Evolutionary conservation across 352 stramenopile genomes (phyloP).

Genomic region (Globisporangium paddicum): DNA sequence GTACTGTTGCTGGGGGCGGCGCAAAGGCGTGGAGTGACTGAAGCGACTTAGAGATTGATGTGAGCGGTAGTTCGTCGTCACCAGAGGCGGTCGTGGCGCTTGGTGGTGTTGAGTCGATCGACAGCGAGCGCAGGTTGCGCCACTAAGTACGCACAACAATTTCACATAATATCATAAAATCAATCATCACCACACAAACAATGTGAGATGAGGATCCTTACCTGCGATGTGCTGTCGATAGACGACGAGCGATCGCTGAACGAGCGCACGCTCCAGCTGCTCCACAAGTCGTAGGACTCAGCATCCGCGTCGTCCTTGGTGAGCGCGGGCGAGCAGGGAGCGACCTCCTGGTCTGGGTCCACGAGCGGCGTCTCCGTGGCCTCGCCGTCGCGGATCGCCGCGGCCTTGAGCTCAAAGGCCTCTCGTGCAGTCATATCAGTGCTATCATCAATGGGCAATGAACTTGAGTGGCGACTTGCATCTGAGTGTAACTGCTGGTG

Average conservation of each 20-base stretch:
- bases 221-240: slow-evolving; percentile 18
- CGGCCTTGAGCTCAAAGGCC: slow-evolving; percentile 3
- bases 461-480: not conserved
- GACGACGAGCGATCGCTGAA: slow-evolving; percentile 22
- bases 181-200: not conserved
- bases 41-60: slow-evolving; percentile 36
- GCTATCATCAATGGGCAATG: not conserved
- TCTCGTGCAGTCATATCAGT: not conserved
- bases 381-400: slow-evolving; percentile 6
- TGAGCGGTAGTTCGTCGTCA: slow-evolving; percentile 29
- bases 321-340: slow-evolving; percentile 4
- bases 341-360: slow-evolving; percentile 21
- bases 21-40: slow-evolving; percentile 34
- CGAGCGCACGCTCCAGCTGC: slow-evolving; percentile 29
- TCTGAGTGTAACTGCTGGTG: not conserved
- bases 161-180: not conserved
- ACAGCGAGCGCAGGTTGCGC: slow-evolving; percentile 30
- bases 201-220: not conserved
- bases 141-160: slow-evolving; percentile 14
- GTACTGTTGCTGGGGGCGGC: not conserved
- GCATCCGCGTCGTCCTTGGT: not conserved
- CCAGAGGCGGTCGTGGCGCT: slow-evolving; percentile 11
- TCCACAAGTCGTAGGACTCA: slow-evolving; percentile 35
- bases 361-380: slow-evolving; percentile 10
- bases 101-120: slow-evolving; percentile 28